Evolutionary conservation across 148 eudicot genomes (phyloP).

Genomic region (Dysphania ambrosioides): DNA sequence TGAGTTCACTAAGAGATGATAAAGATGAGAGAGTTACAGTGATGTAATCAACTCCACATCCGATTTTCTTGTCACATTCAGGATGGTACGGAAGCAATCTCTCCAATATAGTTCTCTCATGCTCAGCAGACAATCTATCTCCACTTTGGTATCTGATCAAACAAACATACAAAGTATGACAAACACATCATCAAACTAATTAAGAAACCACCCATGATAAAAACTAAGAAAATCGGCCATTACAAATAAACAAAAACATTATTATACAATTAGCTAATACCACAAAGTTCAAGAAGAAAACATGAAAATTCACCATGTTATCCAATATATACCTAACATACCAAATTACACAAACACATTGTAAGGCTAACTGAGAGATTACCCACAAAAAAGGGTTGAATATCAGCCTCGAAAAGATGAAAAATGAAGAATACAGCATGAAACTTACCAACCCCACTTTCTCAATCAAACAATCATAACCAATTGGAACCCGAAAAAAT

Average conservation of each 20-base stretch:
- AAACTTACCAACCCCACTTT: too few relatives aligned
- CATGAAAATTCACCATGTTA: background rate
- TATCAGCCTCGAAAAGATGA: background rate
- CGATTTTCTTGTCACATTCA: constrained; percentile 73
- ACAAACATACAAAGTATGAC: background rate
- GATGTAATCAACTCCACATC: constrained; percentile 82
- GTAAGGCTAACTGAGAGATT: background rate
- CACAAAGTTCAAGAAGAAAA: background rate
- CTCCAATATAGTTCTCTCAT: constrained; percentile 67
- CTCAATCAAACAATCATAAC: too few relatives aligned
- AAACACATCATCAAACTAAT: background rate
- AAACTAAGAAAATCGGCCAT: too few relatives aligned
- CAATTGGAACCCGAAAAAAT: too few relatives aligned
- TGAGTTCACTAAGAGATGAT: background rate
- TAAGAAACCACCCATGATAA: too few relatives aligned
- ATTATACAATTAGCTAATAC: too few relatives aligned
- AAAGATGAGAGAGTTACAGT: constrained; percentile 53
- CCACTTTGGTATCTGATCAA: constrained; percentile 63
- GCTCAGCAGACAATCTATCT: constrained; percentile 70
- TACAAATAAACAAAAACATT: too few relatives aligned
- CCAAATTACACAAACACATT: background rate
- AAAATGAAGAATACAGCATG: background rate
- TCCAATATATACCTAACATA: too few relatives aligned
- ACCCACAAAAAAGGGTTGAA: background rate
- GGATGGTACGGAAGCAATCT: constrained; percentile 87